Percentiles rank a stretch among this genome's conserved stretches.
These are phyloP conservation scores for Megacollybia marginata DNA, from an alignment of 768 basidiomycete species.

Conservation along the genomic window DNA sequence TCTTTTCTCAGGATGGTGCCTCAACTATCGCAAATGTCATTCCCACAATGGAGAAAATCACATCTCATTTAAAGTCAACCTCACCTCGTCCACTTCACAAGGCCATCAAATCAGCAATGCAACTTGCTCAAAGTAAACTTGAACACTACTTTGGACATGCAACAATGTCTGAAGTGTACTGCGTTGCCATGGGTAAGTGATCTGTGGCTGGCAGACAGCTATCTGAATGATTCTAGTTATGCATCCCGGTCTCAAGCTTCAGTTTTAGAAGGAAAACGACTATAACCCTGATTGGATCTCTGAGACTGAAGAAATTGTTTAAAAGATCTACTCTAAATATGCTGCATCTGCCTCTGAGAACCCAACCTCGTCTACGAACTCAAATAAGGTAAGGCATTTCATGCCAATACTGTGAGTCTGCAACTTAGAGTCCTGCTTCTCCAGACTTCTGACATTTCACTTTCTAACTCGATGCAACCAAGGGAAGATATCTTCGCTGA, in stretches of 20 bases:
- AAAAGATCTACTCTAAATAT: too few relatives aligned
- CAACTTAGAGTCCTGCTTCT: too few relatives aligned
- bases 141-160: conserved; percentile 15
- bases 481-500: too few relatives aligned
- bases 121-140: conserved; percentile 11
- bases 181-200: conserved; percentile 17
- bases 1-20: too few relatives aligned
- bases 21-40: conserved; percentile 14
- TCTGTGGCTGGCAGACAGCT: neutral
- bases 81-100: conserved; percentile 13
- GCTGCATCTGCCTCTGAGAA: too few relatives aligned
- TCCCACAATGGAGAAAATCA: conserved; percentile 20
- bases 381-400: too few relatives aligned
- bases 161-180: conserved; percentile 11
- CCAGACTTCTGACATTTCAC: too few relatives aligned
- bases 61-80: too few relatives aligned
- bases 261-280: conserved; percentile 11
- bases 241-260: conserved; percentile 15
- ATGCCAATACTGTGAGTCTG: too few relatives aligned
- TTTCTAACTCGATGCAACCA: too few relatives aligned
- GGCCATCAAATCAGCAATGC: conserved; percentile 5
- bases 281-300: conserved; percentile 13
- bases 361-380: too few relatives aligned
- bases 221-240: conserved; percentile 12
- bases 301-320: too few relatives aligned